A percentile compares a stretch with the other conserved stretches of the same genome.
Evolutionary conservation across 2,329 filamentous ascomycete genomes (phyloP).

Genomic region (Fusarium temperatum): DNA sequence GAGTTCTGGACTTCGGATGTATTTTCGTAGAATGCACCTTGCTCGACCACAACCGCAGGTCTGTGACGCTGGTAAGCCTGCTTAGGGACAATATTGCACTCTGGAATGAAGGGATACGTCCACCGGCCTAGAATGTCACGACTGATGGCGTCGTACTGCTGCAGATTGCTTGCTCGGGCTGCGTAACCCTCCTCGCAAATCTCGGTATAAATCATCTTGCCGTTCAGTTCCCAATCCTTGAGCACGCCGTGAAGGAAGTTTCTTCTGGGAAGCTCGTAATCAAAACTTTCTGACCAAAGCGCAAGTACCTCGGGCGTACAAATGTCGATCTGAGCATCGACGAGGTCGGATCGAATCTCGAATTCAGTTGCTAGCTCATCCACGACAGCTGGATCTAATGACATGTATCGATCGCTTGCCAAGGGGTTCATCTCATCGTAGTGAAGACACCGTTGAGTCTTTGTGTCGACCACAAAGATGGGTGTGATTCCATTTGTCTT

Average conservation of each 20-base stretch:
- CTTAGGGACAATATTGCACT: conserved; percentile 82
- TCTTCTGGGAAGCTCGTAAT: conserved; percentile 88
- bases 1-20: conserved; percentile 76
- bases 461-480: conserved; percentile 86
- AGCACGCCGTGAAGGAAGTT: conserved; percentile 92
- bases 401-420: conserved; percentile 70
- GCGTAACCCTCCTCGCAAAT: conserved; percentile 86
- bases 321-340: conserved; percentile 96
- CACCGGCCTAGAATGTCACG: conserved; percentile 87
- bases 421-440: conserved; percentile 89
- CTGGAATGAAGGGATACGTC: conserved; percentile 89
- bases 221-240: conserved; percentile 96
- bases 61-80: conserved; percentile 79
- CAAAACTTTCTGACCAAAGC: conserved; percentile 96
- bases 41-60: conserved; percentile 79
- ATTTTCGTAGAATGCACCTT: conserved; percentile 76
- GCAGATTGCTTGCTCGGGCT: conserved; percentile 84
- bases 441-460: conserved; percentile 83
- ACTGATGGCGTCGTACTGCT: conserved; percentile 89
- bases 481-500: conserved; percentile 80
- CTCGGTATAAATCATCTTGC: conserved; percentile 94
- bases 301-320: conserved; percentile 96
- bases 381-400: conserved; percentile 82
- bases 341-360: conserved; percentile 85
- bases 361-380: conserved; percentile 75